Evolutionary conservation across 2,329 filamentous ascomycete species (phyloP).

Genomic region (Dactylellina drechsleri): DNA sequence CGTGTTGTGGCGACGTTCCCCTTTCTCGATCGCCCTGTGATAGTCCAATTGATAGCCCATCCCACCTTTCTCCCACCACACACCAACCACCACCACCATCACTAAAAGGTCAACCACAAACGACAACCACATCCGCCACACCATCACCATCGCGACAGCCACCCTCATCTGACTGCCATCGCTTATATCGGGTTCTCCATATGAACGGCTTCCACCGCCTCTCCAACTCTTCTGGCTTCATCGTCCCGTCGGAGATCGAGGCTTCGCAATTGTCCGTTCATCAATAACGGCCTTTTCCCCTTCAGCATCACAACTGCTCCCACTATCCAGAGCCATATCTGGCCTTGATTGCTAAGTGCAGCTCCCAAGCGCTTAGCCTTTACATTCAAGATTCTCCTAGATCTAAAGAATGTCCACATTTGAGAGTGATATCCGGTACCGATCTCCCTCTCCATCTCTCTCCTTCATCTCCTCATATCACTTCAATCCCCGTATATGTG

Average conservation of each 20-base stretch:
- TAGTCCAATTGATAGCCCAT: not conserved
- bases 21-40: not conserved
- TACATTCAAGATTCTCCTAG: constrained; percentile 44
- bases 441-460: not conserved
- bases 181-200: constrained; percentile 7
- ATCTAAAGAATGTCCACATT: constrained; percentile 53
- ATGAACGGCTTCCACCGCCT: constrained; percentile 32
- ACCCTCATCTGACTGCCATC: not conserved
- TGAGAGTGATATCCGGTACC: constrained; percentile 45
- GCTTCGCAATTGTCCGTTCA: constrained; percentile 10
- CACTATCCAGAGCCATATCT: constrained; percentile 33
- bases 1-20: no score
- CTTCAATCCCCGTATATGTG: not conserved
- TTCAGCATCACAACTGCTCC: constrained; percentile 1
- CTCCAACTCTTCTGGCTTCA: constrained; percentile 23
- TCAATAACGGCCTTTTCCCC: constrained; percentile 11
- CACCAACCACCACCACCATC: not conserved
- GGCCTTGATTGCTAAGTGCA: constrained; percentile 50
- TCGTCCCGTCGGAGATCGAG: constrained; percentile 59
- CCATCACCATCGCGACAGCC: not conserved
- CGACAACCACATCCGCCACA: not conserved
- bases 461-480: not conserved
- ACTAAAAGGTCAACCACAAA: no score
- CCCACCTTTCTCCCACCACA: constrained; percentile 12
- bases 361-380: constrained; percentile 44